Evolutionary conservation across 2,329 filamentous ascomycete genomes (phyloP).

Genomic region (Laburnicola sp.): DNA sequence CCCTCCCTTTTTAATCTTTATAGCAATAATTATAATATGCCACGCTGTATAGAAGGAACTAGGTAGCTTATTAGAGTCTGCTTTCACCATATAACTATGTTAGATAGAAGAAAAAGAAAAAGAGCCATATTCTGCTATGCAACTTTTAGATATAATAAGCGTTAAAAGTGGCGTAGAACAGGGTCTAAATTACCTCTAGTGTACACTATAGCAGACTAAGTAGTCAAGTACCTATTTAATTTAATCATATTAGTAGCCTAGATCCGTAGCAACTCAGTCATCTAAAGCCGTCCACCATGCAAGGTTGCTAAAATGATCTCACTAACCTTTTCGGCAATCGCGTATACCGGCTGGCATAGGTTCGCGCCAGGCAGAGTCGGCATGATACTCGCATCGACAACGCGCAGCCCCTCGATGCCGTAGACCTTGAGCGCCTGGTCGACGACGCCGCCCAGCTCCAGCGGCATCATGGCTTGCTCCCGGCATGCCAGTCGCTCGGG

Average conservation of each 20-base stretch:
- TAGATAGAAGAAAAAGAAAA: too few relatives aligned
- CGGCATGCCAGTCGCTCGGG: conserved; percentile 16
- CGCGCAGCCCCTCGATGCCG: conserved; percentile 21
- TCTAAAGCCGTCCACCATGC: not conserved
- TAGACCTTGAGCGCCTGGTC: conserved; percentile 23
- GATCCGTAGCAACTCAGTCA: not conserved
- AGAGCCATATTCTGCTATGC: too few relatives aligned
- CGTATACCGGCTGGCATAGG: conserved; percentile 28
- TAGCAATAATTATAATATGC: too few relatives aligned
- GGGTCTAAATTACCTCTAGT: not conserved
- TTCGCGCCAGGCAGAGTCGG: conserved; percentile 21
- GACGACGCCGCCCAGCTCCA: conserved; percentile 28
- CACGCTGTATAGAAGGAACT: too few relatives aligned
- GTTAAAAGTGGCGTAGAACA: not conserved
- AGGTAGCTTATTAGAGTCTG: too few relatives aligned
- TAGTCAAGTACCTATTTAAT: not conserved
- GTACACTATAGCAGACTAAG: not conserved
- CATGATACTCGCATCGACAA: conserved; percentile 29
- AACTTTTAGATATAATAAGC: too few relatives aligned
- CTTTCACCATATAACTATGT: too few relatives aligned
- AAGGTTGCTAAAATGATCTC: not conserved
- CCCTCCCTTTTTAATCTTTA: too few relatives aligned
- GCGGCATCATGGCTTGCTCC: conserved; percentile 24
- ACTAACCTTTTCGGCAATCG: conserved; percentile 25
- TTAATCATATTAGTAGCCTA: not conserved